Evolutionary conservation across 2,329 filamentous ascomycete species (phyloP), one percentile per base, ranked within the genome.

Genomic region (Sporothrix brasiliensis): DNA sequence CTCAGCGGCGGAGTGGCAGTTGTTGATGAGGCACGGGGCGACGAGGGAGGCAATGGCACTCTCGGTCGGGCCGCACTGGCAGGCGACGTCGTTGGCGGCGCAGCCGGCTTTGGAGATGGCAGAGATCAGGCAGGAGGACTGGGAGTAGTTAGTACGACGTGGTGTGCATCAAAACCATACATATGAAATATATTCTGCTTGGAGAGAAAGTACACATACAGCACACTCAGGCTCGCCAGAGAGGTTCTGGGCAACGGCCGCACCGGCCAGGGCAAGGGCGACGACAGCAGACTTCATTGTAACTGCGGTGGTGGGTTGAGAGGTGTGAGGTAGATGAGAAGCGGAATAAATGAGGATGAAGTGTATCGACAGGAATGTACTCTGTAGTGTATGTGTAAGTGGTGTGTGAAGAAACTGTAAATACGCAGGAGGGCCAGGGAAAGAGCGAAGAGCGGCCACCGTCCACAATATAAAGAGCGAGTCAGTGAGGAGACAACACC

Each of bases 71-170:
- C 78, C 84, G 80, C 86, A 87, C 75, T 85, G 84, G 81, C 86
- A 88, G 67, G 76, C 77, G 56, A 79, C 75, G 77, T 88, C 84
- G 58, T 78, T 80, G 70, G 81, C 71, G 16, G 71, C 73, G 77
- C 86, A 88, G 75, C 82, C 81, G 24, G 82, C 82, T n/a, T 78
- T 76, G 21, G 77, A 76, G 75, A 86, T 80, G 73, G 84, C 84
- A 27, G 78, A 75, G 60, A 78, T 75, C 75, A 87, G 79, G 79
- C 85, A 88, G 69, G 79, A 72, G 52, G 82, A 75, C 82, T 85
- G n/a, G 0, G 34, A n/a, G 39, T 4, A 6, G 69, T 67, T 27
- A 63, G 56, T 65, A 14, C 14, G 24, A 3, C 9, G 41, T 2
- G 16, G n/a, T 34, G 34, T 9, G 34, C 34, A 19, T n/a, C 4